A percentile compares a stretch with the other conserved stretches of the same genome.
phyloP scores from a whole-genome alignment of 208 protist species.

The Wallacemonas collosoma region DNA sequence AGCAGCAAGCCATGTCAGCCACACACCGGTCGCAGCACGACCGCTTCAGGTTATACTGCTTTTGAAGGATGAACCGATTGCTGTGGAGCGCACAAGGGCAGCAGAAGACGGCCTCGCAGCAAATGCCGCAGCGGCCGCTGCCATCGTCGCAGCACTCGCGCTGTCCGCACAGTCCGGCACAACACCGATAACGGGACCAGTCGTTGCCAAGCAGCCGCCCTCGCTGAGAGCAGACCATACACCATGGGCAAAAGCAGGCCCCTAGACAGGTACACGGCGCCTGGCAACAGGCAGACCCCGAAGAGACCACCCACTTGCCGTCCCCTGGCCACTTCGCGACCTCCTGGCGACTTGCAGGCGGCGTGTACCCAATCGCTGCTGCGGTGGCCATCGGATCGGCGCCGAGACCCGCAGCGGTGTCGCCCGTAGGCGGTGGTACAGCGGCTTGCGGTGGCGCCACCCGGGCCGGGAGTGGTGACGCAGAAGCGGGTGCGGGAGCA shows the following conservation, averaged over 20 bases:
- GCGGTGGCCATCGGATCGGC: background rate
- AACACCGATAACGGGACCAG: conserved; percentile 59
- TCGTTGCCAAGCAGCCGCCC: conserved; percentile 49
- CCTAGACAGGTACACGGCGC: conserved; percentile 44
- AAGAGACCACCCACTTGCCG: conserved; percentile 8
- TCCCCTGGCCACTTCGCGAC: background rate
- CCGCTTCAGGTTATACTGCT: conserved; percentile 49
- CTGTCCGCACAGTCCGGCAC: conserved; percentile 45
- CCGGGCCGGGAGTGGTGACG: background rate
- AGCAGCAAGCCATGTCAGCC: conserved; percentile 32
- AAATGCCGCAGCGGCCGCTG: conserved; percentile 38
- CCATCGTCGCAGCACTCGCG: conserved; percentile 30
- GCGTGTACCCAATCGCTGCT: background rate
- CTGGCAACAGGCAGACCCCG: conserved; percentile 26
- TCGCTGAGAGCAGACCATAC: conserved; percentile 52
- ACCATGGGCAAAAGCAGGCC: conserved; percentile 54
- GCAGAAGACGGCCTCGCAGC: conserved; percentile 44
- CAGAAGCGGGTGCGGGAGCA: background rate
- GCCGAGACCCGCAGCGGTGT: background rate
- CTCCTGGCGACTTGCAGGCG: background rate
- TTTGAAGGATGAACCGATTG: conserved; percentile 70
- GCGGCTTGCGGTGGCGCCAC: background rate
- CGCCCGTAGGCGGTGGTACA: background rate
- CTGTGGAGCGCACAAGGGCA: conserved; percentile 51
- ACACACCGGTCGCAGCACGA: conserved; percentile 57